phyloP scores from a whole-genome alignment of 2,329 filamentous ascomycete genomes.

The Trichoderma asperellum region DNA sequence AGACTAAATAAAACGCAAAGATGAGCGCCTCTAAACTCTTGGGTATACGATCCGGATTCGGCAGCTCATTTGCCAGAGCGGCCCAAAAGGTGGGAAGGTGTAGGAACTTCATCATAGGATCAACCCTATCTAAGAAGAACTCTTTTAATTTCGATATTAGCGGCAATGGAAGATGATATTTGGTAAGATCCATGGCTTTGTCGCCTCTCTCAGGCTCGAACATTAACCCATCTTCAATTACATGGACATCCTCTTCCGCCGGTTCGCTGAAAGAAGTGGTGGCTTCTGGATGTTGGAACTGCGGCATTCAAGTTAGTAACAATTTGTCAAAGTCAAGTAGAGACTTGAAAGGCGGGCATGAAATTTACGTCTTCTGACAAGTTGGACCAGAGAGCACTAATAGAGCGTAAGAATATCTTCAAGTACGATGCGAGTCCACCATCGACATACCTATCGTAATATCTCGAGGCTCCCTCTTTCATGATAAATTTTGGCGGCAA shows the following conservation, averaged over 20 bases:
- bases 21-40: slow-evolving; percentile 4
- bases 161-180: neutral
- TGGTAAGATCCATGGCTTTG: neutral
- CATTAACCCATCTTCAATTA: neutral
- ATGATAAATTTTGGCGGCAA: slow-evolving; percentile 14
- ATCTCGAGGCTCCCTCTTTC: slow-evolving; percentile 16
- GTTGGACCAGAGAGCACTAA: slow-evolving; percentile 16
- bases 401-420: neutral
- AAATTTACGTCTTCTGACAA: neutral
- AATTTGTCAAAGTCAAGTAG: no score
- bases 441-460: slow-evolving; percentile 14
- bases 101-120: slow-evolving; percentile 20
- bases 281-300: slow-evolving; percentile 15
- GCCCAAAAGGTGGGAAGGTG: slow-evolving; percentile 17
- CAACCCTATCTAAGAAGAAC: neutral
- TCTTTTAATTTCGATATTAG: neutral
- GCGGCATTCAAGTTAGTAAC: neutral
- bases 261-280: neutral
- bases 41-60: neutral
- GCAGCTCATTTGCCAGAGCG: neutral
- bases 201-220: slow-evolving; percentile 1
- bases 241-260: neutral
- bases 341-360: neutral
- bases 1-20: neutral
- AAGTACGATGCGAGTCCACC: neutral